phyloP scores from a whole-genome alignment of 1,139 yeast genomes.

The Yamadazyma atlantica region DNA sequence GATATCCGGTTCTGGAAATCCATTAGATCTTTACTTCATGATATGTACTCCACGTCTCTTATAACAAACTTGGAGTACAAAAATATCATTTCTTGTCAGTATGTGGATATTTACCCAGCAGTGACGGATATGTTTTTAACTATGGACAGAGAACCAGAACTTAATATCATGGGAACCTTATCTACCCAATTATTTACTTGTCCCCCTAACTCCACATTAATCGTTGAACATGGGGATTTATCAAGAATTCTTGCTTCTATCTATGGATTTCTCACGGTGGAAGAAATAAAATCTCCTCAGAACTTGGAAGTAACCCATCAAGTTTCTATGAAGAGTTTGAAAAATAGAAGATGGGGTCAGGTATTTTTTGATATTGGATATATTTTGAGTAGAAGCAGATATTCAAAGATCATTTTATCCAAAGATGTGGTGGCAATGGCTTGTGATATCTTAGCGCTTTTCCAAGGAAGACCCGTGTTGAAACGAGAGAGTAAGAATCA shows the following conservation, averaged over 20 bases:
- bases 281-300: constrained; percentile 51
- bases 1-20: constrained; percentile 76
- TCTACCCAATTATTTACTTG: constrained; percentile 89
- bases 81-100: constrained; percentile 67
- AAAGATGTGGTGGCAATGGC: constrained; percentile 46
- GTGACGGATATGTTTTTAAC: constrained; percentile 72
- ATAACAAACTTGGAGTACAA: constrained; percentile 66
- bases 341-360: constrained; percentile 82
- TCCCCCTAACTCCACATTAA: constrained; percentile 71
- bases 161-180: constrained; percentile 68
- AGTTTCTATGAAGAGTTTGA: constrained; percentile 50
- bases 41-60: constrained; percentile 66
- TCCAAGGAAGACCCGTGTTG: constrained; percentile 80
- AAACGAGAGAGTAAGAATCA: constrained; percentile 78
- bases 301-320: constrained; percentile 43
- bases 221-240: constrained; percentile 69
- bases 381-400: constrained; percentile 67
- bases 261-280: constrained; percentile 61
- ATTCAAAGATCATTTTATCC: constrained; percentile 39
- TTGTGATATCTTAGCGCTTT: constrained; percentile 64
- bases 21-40: constrained; percentile 60
- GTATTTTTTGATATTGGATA: constrained; percentile 83
- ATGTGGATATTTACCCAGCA: constrained; percentile 78
- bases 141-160: constrained; percentile 80
- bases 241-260: constrained; percentile 67